Evolutionary conservation across 2,329 filamentous ascomycete genomes (phyloP).

Genomic region (Paramyrothecium sp.): DNA sequence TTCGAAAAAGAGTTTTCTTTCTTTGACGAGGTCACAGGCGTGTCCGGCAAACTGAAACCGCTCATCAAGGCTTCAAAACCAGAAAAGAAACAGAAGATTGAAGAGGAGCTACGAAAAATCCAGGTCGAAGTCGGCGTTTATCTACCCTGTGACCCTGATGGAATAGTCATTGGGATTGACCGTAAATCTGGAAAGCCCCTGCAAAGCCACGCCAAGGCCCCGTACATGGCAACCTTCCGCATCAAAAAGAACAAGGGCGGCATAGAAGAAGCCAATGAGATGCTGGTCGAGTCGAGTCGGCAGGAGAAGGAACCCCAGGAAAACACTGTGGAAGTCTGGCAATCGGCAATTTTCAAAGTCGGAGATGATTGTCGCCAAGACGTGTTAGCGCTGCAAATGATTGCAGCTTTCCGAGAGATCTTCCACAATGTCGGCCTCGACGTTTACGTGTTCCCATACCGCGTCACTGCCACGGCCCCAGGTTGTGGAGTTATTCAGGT

Average conservation of each 20-base stretch:
- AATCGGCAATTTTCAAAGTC: slow-evolving; percentile 99
- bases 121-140: slow-evolving; percentile 97
- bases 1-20: slow-evolving; percentile 97
- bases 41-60: slow-evolving; percentile 93
- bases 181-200: slow-evolving; percentile 96
- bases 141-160: slow-evolving; percentile 93
- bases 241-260: slow-evolving; percentile 75
- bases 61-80: slow-evolving; percentile 89
- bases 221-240: slow-evolving; percentile 98
- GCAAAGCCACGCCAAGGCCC: slow-evolving; percentile 96
- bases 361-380: slow-evolving; percentile 98
- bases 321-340: slow-evolving; percentile 89
- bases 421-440: slow-evolving; percentile 94
- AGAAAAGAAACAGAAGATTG: slow-evolving; percentile 98
- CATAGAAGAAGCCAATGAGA: slow-evolving; percentile 50
- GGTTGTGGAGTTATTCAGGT: slow-evolving; percentile 99
- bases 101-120: slow-evolving; percentile 96
- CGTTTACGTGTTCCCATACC: slow-evolving; percentile 95
- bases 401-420: slow-evolving; percentile 94
- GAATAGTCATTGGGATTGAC: slow-evolving; percentile 96
- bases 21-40: slow-evolving; percentile 92
- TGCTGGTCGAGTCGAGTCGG: slow-evolving; percentile 47
- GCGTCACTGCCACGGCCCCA: slow-evolving; percentile 94
- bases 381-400: slow-evolving; percentile 94
- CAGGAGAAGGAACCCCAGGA: slow-evolving; percentile 25